Evolutionary conservation across 176 grass and related monocot species (phyloP), one percentile per base, ranked within the genome.

Genomic region (Eleusine coracana): DNA sequence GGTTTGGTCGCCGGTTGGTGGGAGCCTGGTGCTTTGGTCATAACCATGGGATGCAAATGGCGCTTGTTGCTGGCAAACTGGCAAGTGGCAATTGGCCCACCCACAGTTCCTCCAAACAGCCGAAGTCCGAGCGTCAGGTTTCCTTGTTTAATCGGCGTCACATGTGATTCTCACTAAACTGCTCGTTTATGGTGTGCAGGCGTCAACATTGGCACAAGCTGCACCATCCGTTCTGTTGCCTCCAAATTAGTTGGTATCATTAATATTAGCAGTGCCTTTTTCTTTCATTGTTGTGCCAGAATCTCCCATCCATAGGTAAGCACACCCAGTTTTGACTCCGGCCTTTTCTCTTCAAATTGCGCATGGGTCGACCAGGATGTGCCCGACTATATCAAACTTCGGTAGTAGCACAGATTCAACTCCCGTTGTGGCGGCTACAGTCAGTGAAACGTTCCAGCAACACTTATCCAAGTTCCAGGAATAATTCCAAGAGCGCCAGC

Each of bases 1-100:
- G 75, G 68, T 84, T 83, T 46, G 75, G 61, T 69, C 81, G 25
- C 79, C 45, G 70, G 85, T 82, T 87, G 79, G 74, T 88, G 86
- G 74, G 67, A 29, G 68, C 59, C 63, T 42, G 56, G 62, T 28
- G 0, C 63, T 58, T 40, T 23, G 54, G 55, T 52, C 76, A 34
- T 41, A 61, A 79, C 71, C 76, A 65, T 59, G 49, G 34, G 13
- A 28, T 58, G 66, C 81, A 15, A 50, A 12, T 23, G 73, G 11
- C 59, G 36, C 39, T 17, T 21, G 7, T 62, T 12, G 28, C 37
- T 68, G 73, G 0, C 66, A n/a, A 83, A 71, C 63, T 66, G 59
- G 1, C 55, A 12, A 82, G 16, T 70, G 52, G 1, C 55, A 12
- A 82, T 16, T 70, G 52, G 51, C 69, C 78, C 71, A 50, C 8